Percentiles rank a stretch among this genome's conserved stretches.
These are phyloP conservation scores for Emergomyces pasteurianus DNA, from an alignment of 2,329 filamentous ascomycete species.

Conservation along the genomic window DNA sequence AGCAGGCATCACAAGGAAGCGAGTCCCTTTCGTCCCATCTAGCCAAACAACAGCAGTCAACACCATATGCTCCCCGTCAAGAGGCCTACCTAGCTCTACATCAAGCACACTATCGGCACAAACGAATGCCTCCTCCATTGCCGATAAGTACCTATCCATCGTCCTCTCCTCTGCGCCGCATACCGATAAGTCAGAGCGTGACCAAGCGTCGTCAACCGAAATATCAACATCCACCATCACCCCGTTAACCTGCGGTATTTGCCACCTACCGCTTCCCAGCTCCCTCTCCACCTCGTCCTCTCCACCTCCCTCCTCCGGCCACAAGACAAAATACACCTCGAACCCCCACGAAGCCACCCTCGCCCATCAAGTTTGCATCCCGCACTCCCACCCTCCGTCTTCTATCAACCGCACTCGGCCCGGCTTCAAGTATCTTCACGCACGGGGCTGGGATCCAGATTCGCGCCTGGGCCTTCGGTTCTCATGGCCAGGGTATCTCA, in stretches of 20 bases:
- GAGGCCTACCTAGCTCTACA: slow-evolving; percentile 15
- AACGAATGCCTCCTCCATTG: slow-evolving; percentile 19
- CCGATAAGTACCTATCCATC: slow-evolving; percentile 36
- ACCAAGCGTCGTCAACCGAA: not conserved
- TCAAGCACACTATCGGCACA: slow-evolving; percentile 13
- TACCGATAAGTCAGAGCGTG: not conserved
- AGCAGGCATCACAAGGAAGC: slow-evolving; percentile 50
- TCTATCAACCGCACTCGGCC: slow-evolving; percentile 45
- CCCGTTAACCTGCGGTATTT: slow-evolving; percentile 42
- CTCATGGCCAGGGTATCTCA: slow-evolving; percentile 55
- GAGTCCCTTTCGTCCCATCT: slow-evolving; percentile 48
- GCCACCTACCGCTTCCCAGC: slow-evolving; percentile 42
- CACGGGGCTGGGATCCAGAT: slow-evolving; percentile 51
- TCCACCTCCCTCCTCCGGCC: slow-evolving; percentile 11
- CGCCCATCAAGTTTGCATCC: slow-evolving; percentile 44
- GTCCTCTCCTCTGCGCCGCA: slow-evolving; percentile 23
- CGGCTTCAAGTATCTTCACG: slow-evolving; percentile 44
- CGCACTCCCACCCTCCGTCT: slow-evolving; percentile 47
- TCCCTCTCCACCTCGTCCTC: slow-evolving; percentile 10
- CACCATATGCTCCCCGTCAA: slow-evolving; percentile 15
- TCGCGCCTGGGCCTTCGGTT: slow-evolving; percentile 58
- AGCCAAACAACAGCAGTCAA: slow-evolving; percentile 24
- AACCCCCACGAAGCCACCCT: slow-evolving; percentile 39
- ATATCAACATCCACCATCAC: slow-evolving; percentile 4
- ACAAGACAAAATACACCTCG: not conserved